A percentile compares a stretch with the other conserved stretches of the same genome.
Evolutionary conservation across 2,329 filamentous ascomycete species (phyloP).

Genomic region (Thyridium curvatum): DNA sequence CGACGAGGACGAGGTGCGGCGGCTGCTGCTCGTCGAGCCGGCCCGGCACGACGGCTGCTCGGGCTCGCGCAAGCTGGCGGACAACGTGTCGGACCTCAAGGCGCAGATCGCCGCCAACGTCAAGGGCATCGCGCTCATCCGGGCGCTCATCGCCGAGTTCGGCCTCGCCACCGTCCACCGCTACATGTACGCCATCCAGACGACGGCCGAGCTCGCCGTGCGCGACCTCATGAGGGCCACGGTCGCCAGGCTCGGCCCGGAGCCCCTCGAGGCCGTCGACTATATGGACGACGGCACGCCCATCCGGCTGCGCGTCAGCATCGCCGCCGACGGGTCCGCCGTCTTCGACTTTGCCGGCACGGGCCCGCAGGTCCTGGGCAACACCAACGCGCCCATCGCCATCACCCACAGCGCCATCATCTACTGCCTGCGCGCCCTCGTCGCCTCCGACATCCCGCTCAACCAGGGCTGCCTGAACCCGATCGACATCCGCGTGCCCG

Average conservation of each 20-base stretch:
- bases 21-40: slow-evolving; percentile 55
- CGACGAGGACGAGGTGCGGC: slow-evolving; percentile 62
- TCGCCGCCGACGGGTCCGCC: slow-evolving; percentile 21
- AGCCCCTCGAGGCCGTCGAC: slow-evolving; percentile 22
- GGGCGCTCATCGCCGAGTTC: slow-evolving; percentile 65
- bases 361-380: slow-evolving; percentile 20
- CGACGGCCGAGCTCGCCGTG: slow-evolving; percentile 68
- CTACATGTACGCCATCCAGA: slow-evolving; percentile 74
- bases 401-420: slow-evolving; percentile 22
- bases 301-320: slow-evolving; percentile 22
- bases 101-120: slow-evolving; percentile 71
- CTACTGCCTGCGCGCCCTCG: slow-evolving; percentile 26
- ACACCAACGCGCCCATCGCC: slow-evolving; percentile 2
- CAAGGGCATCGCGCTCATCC: slow-evolving; percentile 70
- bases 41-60: slow-evolving; percentile 62
- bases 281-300: slow-evolving; percentile 32
- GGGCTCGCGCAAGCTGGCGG: slow-evolving; percentile 64
- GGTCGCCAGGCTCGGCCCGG: slow-evolving; percentile 45
- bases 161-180: slow-evolving; percentile 65
- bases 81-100: slow-evolving; percentile 71
- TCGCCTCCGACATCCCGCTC: slow-evolving; percentile 27
- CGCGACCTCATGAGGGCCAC: slow-evolving; percentile 60
- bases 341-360: slow-evolving; percentile 29
- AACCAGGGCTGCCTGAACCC: slow-evolving; percentile 31
- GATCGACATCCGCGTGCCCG: slow-evolving; percentile 13